These are phyloP conservation scores for Infundibulicybe gibba DNA, from an alignment of 768 basidiomycete species.

Conservation along the genomic window DNA sequence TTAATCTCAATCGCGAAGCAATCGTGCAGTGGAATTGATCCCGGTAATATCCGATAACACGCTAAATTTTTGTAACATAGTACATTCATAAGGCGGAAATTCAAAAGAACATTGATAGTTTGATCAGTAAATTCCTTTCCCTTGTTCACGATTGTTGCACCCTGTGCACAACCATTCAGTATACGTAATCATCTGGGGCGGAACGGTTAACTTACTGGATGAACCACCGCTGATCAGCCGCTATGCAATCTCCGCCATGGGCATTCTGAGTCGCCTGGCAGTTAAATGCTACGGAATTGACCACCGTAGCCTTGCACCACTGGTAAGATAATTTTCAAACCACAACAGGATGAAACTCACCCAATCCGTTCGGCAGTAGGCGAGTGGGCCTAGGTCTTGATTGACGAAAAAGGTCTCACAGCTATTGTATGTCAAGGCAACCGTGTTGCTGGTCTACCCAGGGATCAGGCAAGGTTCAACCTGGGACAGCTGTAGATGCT, in stretches of 20 bases:
- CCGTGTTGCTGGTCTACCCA: slow-evolving; percentile 27
- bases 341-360: slow-evolving; percentile 19
- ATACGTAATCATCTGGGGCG: not conserved
- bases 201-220: slow-evolving; percentile 34
- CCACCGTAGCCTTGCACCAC: slow-evolving; percentile 28
- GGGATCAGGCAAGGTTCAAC: not conserved
- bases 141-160: slow-evolving; percentile 13
- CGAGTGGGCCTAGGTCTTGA: slow-evolving; percentile 32
- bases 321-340: not conserved
- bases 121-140: not conserved
- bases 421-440: slow-evolving; percentile 35
- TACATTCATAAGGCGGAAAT: not conserved
- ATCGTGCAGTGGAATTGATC: slow-evolving; percentile 20
- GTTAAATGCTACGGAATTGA: slow-evolving; percentile 39
- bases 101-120: no score
- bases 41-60: not conserved
- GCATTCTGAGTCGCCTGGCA: slow-evolving; percentile 48
- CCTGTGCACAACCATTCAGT: slow-evolving; percentile 3
- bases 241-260: slow-evolving; percentile 46
- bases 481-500: slow-evolving; percentile 1
- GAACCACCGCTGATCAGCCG: slow-evolving; percentile 43
- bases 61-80: not conserved
- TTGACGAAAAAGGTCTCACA: slow-evolving; percentile 49
- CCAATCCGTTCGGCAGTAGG: slow-evolving; percentile 47
- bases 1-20: slow-evolving; percentile 37